Evolutionary conservation across 1,284 basidiomycete genomes (phyloP), one percentile per base, ranked within the genome.

Genomic region (Lignosus rhinocerotis): DNA sequence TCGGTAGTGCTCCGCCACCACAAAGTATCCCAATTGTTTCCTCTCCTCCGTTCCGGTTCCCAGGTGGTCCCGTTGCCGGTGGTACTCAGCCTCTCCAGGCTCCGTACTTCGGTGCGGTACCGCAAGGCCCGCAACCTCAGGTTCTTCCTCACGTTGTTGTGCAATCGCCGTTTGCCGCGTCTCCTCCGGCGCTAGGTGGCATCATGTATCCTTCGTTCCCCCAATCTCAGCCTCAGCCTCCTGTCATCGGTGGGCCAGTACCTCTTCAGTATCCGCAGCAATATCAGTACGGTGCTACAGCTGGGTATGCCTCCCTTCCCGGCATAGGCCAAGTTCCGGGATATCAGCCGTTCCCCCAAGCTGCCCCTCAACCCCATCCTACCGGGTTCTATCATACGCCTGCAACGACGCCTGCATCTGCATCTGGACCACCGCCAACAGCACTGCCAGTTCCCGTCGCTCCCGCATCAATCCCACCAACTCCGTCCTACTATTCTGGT

Each of bases 201-300:
- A 32, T 17, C 14, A n/a, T 55, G 19, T 60, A 55, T 25, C 33
- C 55, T 32, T 19, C 55, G 5, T 58, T 55, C 44, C 47, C 49
- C 42, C 48, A 49, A 12, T 33, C 47, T 21, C 56, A 56, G 16
- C 48, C 48, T 6, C 58, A 32, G 17, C 51, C 42, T 30, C 47
- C 50, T 21, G 46, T 50, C 6, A 53, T 39, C 4, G 36, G 33
- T 38, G 31, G 19, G 14, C 39, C 53, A 17, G 17, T 50, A n/a
- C 33, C 56, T 16, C 16, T 44, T 30, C 58, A 51, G 39, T 60
- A 62, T 39, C 45, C 33, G 9, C 61, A 58, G 11, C 57, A 56
- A 43, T 57, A 55, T 33, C 44, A 43, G 25, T 58, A 59, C 17
- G 16, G 16, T 17, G 34, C 21, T 41, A 25, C 33, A 19, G 19